phyloP scores from a whole-genome alignment of 2,329 filamentous ascomycete species.

The Periconia digitata region DNA sequence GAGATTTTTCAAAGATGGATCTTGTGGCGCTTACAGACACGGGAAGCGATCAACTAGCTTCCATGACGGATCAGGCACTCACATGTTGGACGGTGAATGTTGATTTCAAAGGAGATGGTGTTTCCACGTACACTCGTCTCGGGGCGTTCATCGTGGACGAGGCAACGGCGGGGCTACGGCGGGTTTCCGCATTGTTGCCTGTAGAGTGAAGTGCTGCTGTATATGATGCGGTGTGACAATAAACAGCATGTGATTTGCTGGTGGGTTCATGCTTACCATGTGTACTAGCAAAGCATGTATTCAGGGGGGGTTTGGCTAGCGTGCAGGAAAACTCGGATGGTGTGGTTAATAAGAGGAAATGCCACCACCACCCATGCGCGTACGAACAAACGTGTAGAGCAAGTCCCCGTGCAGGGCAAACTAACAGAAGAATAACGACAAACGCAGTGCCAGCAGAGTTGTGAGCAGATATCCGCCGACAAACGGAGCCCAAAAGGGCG shows the following conservation, averaged over 20 bases:
- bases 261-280: conserved; percentile 3
- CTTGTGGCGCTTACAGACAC: conserved; percentile 11
- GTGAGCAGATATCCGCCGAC: not conserved
- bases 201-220: conserved; percentile 16
- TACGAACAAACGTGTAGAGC: too few species aligned
- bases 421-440: too few species aligned
- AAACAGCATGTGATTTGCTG: conserved; percentile 21
- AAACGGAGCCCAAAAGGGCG: not conserved
- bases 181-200: conserved; percentile 15
- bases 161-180: conserved; percentile 19
- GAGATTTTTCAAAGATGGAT: too few species aligned
- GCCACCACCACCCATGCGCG: too few species aligned
- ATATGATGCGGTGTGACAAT: conserved; percentile 11
- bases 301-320: not conserved
- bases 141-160: too few species aligned
- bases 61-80: not conserved
- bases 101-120: too few species aligned
- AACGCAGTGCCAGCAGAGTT: too few species aligned
- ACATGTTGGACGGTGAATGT: too few species aligned
- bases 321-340: not conserved
- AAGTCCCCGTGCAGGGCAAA: too few species aligned
- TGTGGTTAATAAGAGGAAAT: not conserved
- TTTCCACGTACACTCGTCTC: too few species aligned
- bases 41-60: conserved; percentile 1
- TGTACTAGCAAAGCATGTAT: not conserved